Evolutionary conservation across 495 filamentous ascomycete genomes (phyloP), one percentile per base, ranked within the genome.

Genomic region (Glarea lozoyensis): DNA sequence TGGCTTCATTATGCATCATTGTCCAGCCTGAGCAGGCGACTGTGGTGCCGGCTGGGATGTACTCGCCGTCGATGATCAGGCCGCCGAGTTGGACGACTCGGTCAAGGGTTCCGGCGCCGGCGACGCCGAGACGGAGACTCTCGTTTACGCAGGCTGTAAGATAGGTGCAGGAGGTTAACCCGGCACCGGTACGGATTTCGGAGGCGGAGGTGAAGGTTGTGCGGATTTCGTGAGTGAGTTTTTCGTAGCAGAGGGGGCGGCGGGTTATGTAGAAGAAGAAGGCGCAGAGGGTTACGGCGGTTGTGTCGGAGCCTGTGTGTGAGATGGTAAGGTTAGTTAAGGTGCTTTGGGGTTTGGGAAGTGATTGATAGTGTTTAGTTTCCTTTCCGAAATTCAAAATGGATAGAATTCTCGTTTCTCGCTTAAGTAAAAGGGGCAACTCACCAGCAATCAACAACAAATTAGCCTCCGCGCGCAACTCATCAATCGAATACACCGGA

Each of bases 241-340:
- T 49, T 9, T 23, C 17, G 37, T 58, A 59, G n/a, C 29, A 37
- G 13, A 34, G 21, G 11, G 62, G 58, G 4, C 55, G 42, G 0
- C 48, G 55, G 1, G 43, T 38, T 1, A 68, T 52, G 44, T 67
- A 68, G 57, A 61, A 65, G 36, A 63, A 53, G 10, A 48, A 40
- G 2, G 58, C 53, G 16, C 45, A 20, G 17, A 64, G 37, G 22
- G 50, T 40, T 5, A 48, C 58, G 10, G 63, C 44, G 12, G 50
- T 54, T 40, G 57, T 64, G 40, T 61, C 59, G 9, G 45, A 37
- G 18, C 48, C 35, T 37, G 18, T 21, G 25, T 7, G n/a, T 29
- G 25, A 29, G 7, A 29, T 29, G 25, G 7, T n/a, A 7, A 29
- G 25, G 7, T n/a, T 29, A 29, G 7, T n/a, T 7, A 29, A 7